Conservation (phyloP, 176 grass and related monocot genomes). For the Triticum dicoccoides region DNA sequence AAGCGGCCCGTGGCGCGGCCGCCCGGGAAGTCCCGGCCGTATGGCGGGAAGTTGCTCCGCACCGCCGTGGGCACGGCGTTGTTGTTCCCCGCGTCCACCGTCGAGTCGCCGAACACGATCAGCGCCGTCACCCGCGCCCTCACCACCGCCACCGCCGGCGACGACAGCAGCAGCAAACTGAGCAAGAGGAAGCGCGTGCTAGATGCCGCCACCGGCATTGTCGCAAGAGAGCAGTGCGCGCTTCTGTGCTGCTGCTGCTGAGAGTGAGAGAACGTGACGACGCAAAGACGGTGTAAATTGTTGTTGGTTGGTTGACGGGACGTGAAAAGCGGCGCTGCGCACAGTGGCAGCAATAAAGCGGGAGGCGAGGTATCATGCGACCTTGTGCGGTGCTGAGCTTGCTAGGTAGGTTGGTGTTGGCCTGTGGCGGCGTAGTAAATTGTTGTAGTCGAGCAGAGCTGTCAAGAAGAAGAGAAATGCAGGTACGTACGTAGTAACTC, state of each 20-base stretch:
- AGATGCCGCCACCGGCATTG: background rate
- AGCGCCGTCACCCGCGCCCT: slow-evolving; percentile 44
- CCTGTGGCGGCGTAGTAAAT: background rate
- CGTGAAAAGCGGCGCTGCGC: slow-evolving; percentile 17
- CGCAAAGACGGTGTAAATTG: background rate
- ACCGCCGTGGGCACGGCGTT: slow-evolving; percentile 35
- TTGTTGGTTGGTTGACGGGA: background rate
- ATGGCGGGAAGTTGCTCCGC: slow-evolving; percentile 60
- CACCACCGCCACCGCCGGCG: too few relatives aligned
- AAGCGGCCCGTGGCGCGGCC: slow-evolving; percentile 61
- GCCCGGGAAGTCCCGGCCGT: slow-evolving; percentile 62
- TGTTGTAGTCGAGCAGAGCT: background rate
- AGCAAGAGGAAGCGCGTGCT: background rate
- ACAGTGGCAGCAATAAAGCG: background rate
- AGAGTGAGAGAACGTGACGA: background rate
- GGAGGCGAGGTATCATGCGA: slow-evolving; percentile 10
- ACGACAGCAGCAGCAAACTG: background rate
- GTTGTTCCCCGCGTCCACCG: slow-evolving; percentile 73
- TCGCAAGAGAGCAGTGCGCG: too few relatives aligned
- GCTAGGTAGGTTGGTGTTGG: background rate
- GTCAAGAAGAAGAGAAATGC: background rate
- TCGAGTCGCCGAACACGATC: slow-evolving; percentile 68
- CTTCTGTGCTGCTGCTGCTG: background rate
- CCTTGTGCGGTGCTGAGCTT: background rate
- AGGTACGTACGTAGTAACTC: too few relatives aligned